Evolutionary conservation across 441 rosid species (phyloP), one percentile per base, ranked within the genome.

Genomic region (Erysimum cheiri): DNA sequence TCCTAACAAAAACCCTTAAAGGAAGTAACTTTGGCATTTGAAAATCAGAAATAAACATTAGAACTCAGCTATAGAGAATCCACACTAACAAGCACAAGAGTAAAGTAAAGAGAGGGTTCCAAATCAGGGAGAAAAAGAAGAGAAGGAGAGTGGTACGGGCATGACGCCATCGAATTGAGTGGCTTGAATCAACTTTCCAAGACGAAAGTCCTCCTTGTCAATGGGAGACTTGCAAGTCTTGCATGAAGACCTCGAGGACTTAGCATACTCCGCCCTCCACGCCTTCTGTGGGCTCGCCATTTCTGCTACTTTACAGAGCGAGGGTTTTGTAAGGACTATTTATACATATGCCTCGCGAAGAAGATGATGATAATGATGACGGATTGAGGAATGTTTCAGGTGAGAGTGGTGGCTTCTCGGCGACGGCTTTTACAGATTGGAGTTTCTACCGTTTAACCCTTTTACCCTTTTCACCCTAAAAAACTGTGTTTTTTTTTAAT

Each of bases 201-300:
- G 96, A 60, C 98, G 81, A 70, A 95, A 81, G 6, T 0, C 40
- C 80, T 89, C 98, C 60, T 87, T 90, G 55, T 69, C 74, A 71
- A 95, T 95, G 77, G 77, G 13, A 58, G 53, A 75, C 80, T 82
- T 88, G 88, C 99, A 95, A 71, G 88, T 79, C 82, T 85, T 85
- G 85, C 98, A 95, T 12, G 96, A 89, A 1, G 98, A 88, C 76
- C 98, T 83, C 0, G 74, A 85, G 8, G 99, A 95, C 88, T 95
- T 95, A 4, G 99, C 97, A 64, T 95, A 95, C 79, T 95, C 99
- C 66, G 88, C 98, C 77, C 85, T 90, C 99, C 98, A 95, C 52
- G 96, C 81, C 81, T 88, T 88, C 2, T 80, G 81, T 55, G 83
- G 78, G 43, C 69, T 76, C 55, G 88, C 88, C 95, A 88, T 85